Conservation (phyloP, 2,329 filamentous ascomycete species). For the Ceratocystiopsis sp. region DNA sequence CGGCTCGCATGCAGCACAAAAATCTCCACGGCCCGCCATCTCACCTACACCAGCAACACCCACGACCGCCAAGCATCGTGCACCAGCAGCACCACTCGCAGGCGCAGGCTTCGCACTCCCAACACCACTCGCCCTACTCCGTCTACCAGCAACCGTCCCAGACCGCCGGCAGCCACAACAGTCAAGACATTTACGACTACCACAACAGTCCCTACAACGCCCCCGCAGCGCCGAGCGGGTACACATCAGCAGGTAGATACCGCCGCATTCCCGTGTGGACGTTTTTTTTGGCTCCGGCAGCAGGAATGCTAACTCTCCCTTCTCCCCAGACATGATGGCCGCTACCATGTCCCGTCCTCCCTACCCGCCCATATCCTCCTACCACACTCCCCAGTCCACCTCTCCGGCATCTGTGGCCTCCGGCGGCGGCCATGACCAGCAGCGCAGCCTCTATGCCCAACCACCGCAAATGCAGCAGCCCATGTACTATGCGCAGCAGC, state of each 20-base stretch:
- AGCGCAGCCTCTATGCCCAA: slow-evolving; percentile 72
- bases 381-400: slow-evolving; percentile 89
- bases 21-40: slow-evolving; percentile 29
- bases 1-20: slow-evolving; percentile 55
- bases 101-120: slow-evolving; percentile 21
- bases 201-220: slow-evolving; percentile 74
- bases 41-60: slow-evolving; percentile 50
- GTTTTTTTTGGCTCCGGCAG: neutral
- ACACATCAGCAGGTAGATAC: slow-evolving; percentile 74
- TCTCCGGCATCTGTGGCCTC: slow-evolving; percentile 88
- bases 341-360: slow-evolving; percentile 54
- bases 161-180: slow-evolving; percentile 40
- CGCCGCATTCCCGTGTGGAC: too few species aligned
- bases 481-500: slow-evolving; percentile 57
- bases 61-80: slow-evolving; percentile 41
- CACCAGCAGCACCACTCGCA: slow-evolving; percentile 50
- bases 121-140: slow-evolving; percentile 51
- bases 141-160: slow-evolving; percentile 53
- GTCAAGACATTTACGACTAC: slow-evolving; percentile 59
- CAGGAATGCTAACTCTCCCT: neutral
- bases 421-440: slow-evolving; percentile 74
- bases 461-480: slow-evolving; percentile 60
- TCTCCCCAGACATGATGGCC: slow-evolving; percentile 47
- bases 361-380: slow-evolving; percentile 66
- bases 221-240: slow-evolving; percentile 64